Conservation (phyloP, 2,329 filamentous ascomycete species). For the Leptographium flavum region DNA sequence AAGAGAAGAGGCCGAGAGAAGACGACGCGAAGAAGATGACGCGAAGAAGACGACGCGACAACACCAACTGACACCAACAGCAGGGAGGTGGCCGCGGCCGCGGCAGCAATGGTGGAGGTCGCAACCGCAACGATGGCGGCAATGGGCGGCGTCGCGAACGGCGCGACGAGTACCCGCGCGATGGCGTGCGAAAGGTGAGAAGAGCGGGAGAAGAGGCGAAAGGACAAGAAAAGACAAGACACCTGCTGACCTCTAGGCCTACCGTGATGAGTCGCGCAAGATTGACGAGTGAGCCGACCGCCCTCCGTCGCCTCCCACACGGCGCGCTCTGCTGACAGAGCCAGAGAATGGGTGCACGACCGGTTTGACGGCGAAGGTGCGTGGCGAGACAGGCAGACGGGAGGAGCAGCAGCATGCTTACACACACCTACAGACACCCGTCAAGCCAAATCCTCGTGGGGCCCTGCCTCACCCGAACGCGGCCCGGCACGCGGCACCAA, state of each 20-base stretch:
- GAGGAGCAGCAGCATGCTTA: background rate
- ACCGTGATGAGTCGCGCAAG: slow-evolving; percentile 48
- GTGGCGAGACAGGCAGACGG: background rate
- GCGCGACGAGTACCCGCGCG: slow-evolving; percentile 46
- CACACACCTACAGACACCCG: background rate
- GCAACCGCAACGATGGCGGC: slow-evolving; percentile 8
- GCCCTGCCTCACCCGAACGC: slow-evolving; percentile 5
- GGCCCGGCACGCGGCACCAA: slow-evolving; percentile 37
- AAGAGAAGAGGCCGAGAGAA: too few species aligned
- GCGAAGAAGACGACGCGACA: background rate
- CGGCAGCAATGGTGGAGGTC: background rate
- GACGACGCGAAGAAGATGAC: too few species aligned
- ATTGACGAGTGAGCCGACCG: slow-evolving; percentile 55
- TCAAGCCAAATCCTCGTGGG: slow-evolving; percentile 1
- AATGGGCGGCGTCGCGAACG: slow-evolving; percentile 19
- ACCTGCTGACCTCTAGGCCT: slow-evolving; percentile 28
- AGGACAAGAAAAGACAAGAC: background rate
- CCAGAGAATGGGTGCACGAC: slow-evolving; percentile 87
- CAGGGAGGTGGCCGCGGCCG: slow-evolving; percentile 15
- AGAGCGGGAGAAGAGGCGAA: background rate
- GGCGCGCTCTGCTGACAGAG: background rate
- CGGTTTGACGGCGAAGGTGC: slow-evolving; percentile 54
- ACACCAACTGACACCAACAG: background rate
- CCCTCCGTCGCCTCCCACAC: background rate
- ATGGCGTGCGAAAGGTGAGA: slow-evolving; percentile 79